Conservation (phyloP, 1,284 basidiomycete genomes). For the Cutaneotrichosporon spelunceum region DNA sequence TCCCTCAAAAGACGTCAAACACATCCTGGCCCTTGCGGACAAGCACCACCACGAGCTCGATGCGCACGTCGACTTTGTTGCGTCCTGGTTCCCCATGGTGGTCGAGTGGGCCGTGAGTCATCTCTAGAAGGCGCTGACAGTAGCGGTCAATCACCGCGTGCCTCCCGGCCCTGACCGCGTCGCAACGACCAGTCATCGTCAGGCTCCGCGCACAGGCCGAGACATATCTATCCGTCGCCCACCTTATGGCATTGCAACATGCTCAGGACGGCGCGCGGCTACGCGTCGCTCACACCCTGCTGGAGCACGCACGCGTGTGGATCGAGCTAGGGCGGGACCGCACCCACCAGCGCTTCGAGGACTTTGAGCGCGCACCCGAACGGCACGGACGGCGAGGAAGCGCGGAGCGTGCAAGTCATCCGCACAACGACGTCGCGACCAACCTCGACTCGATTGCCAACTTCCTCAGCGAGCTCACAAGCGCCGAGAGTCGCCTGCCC, state of each 20-base stretch:
- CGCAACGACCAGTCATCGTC: background rate
- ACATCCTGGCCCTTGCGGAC: background rate
- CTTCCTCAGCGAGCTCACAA: background rate
- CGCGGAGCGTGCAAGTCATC: background rate
- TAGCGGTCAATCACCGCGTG: background rate
- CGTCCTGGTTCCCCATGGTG: background rate
- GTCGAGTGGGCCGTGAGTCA: background rate
- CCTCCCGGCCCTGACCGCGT: background rate
- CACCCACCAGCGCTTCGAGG: slow-evolving; percentile 4
- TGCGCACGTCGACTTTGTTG: background rate
- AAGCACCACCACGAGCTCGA: background rate
- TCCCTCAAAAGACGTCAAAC: background rate
- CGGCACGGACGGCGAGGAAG: background rate
- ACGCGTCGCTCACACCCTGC: background rate
- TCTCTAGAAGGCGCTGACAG: background rate
- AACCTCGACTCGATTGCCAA: background rate
- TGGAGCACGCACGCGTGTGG: background rate
- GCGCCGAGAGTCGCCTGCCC: background rate
- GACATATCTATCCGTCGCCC: background rate
- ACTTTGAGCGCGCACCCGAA: slow-evolving; percentile 2
- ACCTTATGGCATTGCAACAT: background rate
- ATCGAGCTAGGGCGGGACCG: background rate
- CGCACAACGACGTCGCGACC: background rate
- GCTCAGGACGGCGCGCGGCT: background rate
- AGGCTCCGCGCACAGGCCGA: background rate